phyloP scores from a whole-genome alignment of 495 filamentous ascomycete species.

The Tetracladium setigerum region DNA sequence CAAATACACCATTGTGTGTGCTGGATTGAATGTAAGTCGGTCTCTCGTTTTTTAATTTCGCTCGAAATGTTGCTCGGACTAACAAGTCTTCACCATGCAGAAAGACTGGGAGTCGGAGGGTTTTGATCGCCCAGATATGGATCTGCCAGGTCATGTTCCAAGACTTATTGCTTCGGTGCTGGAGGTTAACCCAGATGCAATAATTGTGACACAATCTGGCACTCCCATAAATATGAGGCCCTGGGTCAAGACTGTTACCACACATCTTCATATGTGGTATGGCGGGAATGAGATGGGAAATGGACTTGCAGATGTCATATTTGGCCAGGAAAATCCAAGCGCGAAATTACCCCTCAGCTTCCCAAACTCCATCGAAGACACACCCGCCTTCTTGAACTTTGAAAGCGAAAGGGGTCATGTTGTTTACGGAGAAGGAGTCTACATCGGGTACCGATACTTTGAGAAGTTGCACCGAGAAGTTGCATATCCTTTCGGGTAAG shows the following conservation, averaged over 20 bases:
- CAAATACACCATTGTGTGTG: slow-evolving; percentile 60
- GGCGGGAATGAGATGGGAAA: slow-evolving; percentile 58
- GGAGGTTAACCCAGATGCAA: slow-evolving; percentile 45
- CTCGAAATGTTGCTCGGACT: slow-evolving; percentile 52
- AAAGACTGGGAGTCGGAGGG: slow-evolving; percentile 42
- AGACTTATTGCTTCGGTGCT: slow-evolving; percentile 49
- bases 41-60: slow-evolving; percentile 34
- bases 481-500: slow-evolving; percentile 78
- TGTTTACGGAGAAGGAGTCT: slow-evolving; percentile 62
- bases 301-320: slow-evolving; percentile 50
- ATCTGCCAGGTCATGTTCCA: slow-evolving; percentile 41
- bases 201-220: slow-evolving; percentile 53
- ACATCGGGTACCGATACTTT: slow-evolving; percentile 60
- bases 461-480: slow-evolving; percentile 57
- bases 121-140: slow-evolving; percentile 29
- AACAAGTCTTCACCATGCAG: slow-evolving; percentile 56
- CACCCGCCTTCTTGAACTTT: slow-evolving; percentile 66
- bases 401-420: slow-evolving; percentile 18
- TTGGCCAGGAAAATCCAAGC: slow-evolving; percentile 55
- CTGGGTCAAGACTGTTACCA: slow-evolving; percentile 52
- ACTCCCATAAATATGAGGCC: slow-evolving; percentile 40
- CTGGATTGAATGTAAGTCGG: slow-evolving; percentile 44
- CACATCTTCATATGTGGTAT: slow-evolving; percentile 54
- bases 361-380: slow-evolving; percentile 57
- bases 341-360: slow-evolving; percentile 65